These are phyloP conservation scores for Schizothecium vesticola DNA, from an alignment of 495 filamentous ascomycete genomes.

Conservation along the genomic window DNA sequence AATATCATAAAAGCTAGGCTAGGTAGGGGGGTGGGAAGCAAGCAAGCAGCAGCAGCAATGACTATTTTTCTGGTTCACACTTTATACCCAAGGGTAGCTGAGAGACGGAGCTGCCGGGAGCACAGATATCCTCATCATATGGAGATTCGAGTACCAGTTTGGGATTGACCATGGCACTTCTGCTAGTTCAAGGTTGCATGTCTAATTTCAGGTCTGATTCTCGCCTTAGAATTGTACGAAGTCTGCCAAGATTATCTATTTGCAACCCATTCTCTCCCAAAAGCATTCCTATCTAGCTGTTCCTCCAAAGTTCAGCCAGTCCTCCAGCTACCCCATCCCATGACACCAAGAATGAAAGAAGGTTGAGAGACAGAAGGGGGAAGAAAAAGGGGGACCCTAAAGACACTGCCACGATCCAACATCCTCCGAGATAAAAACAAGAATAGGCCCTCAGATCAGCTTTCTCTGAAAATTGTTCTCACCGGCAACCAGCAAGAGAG, in stretches of 20 bases:
- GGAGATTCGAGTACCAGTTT: not conserved
- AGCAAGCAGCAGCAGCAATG: not conserved
- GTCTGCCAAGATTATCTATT: too few relatives aligned
- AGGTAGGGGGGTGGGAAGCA: not conserved
- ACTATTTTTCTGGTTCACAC: not conserved
- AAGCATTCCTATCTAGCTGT: too few relatives aligned
- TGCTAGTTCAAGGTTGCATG: too few relatives aligned
- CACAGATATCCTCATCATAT: not conserved
- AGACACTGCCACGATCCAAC: not conserved
- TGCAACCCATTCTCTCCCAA: too few relatives aligned
- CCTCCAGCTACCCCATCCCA: not conserved
- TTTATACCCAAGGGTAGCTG: not conserved
- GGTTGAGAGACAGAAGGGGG: not conserved
- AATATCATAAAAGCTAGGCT: not conserved
- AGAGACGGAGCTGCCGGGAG: not conserved
- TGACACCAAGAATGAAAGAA: not conserved
- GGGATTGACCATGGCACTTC: too few relatives aligned
- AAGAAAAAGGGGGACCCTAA: not conserved
- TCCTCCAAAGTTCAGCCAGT: not conserved
- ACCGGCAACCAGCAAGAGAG: slow-evolving; percentile 41
- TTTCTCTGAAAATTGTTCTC: slow-evolving; percentile 50
- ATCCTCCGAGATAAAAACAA: slow-evolving; percentile 4
- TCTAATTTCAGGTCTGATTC: too few relatives aligned
- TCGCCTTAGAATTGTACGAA: too few relatives aligned
- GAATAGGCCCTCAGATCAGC: slow-evolving; percentile 53